Evolutionary conservation across 768 basidiomycete genomes (phyloP).

Genomic region (Rhodotorula taiwanensis): DNA sequence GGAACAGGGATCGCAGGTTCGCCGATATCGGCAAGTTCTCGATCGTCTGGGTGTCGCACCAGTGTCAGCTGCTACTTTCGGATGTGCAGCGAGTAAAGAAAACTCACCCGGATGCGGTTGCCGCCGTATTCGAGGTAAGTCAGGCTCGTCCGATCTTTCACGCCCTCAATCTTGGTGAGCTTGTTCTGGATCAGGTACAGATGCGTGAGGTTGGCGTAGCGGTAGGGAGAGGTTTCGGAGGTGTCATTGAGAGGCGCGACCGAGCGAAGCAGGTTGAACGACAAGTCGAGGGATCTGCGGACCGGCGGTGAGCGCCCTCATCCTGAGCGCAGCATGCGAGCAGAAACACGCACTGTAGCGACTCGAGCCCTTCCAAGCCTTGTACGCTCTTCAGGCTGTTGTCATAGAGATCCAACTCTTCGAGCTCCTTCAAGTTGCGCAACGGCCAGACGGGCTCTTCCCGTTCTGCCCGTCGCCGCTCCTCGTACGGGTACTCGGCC

Average conservation of each 20-base stretch:
- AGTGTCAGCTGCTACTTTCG: not conserved
- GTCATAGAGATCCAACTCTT: constrained; percentile 92
- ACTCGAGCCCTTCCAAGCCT: constrained; percentile 53
- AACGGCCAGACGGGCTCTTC: constrained; percentile 29
- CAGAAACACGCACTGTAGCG: constrained; percentile 43
- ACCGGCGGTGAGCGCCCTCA: not conserved
- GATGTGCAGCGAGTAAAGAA: not conserved
- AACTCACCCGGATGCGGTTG: constrained; percentile 70
- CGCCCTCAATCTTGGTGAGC: constrained; percentile 68
- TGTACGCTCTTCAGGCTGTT: constrained; percentile 77
- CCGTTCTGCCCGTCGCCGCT: constrained; percentile 1
- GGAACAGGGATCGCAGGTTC: constrained; percentile 85
- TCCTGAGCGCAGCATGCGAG: not conserved
- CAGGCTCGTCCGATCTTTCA: constrained; percentile 54
- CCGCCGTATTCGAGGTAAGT: constrained; percentile 87
- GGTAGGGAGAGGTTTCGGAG: constrained; percentile 54
- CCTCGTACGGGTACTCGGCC: constrained; percentile 31
- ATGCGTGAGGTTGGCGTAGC: constrained; percentile 52
- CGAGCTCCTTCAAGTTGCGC: constrained; percentile 55
- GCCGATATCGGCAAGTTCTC: constrained; percentile 66
- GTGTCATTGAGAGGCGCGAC: constrained; percentile 54
- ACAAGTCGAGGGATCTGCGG: constrained; percentile 73
- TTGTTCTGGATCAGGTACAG: constrained; percentile 96
- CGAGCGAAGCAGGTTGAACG: constrained; percentile 79
- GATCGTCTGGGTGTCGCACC: constrained; percentile 65